These are phyloP conservation scores for Penicillium decumbens DNA, from an alignment of 2,329 filamentous ascomycete species.

Conservation along the genomic window DNA sequence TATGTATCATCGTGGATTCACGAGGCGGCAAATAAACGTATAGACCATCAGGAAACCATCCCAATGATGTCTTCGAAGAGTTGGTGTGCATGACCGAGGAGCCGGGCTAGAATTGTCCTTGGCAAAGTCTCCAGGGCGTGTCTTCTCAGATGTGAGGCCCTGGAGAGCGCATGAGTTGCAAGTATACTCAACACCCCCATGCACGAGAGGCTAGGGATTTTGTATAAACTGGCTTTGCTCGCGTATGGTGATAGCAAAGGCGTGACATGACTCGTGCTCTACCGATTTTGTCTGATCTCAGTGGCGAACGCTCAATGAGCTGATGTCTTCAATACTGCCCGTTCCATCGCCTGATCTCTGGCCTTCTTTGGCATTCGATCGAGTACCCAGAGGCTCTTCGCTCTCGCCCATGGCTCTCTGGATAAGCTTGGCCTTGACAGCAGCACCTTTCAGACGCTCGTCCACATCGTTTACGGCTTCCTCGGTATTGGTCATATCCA, in stretches of 20 bases:
- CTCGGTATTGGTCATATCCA: slow-evolving; percentile 78
- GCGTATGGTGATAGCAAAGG: neutral
- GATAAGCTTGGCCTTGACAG: slow-evolving; percentile 78
- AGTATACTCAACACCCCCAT: neutral
- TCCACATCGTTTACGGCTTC: slow-evolving; percentile 89
- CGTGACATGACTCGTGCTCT: neutral
- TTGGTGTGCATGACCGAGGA: neutral
- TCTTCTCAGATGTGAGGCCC: neutral
- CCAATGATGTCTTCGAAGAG: neutral
- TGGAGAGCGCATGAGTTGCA: neutral
- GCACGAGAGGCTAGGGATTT: neutral
- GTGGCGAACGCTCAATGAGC: slow-evolving; percentile 39
- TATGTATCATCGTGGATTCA: neutral
- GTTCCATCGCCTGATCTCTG: slow-evolving; percentile 33
- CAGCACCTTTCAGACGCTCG: slow-evolving; percentile 75
- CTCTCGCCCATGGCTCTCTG: slow-evolving; percentile 61
- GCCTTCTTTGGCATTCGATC: slow-evolving; percentile 28
- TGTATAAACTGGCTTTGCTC: neutral
- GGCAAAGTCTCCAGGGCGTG: neutral
- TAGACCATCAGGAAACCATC: neutral
- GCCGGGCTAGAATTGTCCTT: neutral
- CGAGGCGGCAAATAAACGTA: neutral
- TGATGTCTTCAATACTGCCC: slow-evolving; percentile 48
- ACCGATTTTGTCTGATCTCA: slow-evolving; percentile 17
- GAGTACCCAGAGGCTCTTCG: slow-evolving; percentile 28